These are phyloP conservation scores for Fusarium camptoceras DNA, from an alignment of 2,329 filamentous ascomycete genomes.

Conservation along the genomic window DNA sequence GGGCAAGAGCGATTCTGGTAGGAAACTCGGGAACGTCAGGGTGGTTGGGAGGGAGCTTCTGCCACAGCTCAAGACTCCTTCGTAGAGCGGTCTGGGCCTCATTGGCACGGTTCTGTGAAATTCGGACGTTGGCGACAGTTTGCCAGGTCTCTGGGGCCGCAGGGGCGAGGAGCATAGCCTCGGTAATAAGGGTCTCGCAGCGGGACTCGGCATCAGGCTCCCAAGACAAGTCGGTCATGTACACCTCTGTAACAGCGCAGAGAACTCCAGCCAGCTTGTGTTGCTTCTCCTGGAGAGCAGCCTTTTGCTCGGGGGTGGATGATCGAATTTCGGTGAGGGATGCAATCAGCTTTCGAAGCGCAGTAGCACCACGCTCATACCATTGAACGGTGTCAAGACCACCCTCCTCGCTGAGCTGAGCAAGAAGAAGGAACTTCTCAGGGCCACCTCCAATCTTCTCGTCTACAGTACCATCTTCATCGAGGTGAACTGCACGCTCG, in stretches of 20 bases:
- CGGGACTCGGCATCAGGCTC: slow-evolving; percentile 89
- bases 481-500: slow-evolving; percentile 76
- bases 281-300: slow-evolving; percentile 73
- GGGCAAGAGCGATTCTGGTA: slow-evolving; percentile 82
- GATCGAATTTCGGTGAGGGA: slow-evolving; percentile 63
- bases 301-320: slow-evolving; percentile 56
- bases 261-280: slow-evolving; percentile 89
- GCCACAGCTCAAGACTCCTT: slow-evolving; percentile 86
- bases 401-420: slow-evolving; percentile 83
- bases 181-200: slow-evolving; percentile 89
- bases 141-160: slow-evolving; percentile 90
- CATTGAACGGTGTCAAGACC: slow-evolving; percentile 73
- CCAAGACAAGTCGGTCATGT: slow-evolving; percentile 98
- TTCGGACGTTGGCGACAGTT: slow-evolving; percentile 91
- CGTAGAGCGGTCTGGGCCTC: slow-evolving; percentile 84
- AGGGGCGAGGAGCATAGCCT: slow-evolving; percentile 87
- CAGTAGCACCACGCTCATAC: slow-evolving; percentile 77
- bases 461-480: slow-evolving; percentile 77
- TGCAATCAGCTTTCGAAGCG: slow-evolving; percentile 78
- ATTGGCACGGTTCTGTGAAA: slow-evolving; percentile 83
- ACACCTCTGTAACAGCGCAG: slow-evolving; percentile 94
- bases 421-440: slow-evolving; percentile 95
- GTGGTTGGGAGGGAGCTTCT: slow-evolving; percentile 78
- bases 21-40: slow-evolving; percentile 85
- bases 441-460: slow-evolving; percentile 83